Evolutionary conservation across 148 eudicot species (phyloP), one percentile per base, ranked within the genome.

Genomic region (Bassia scoparia): DNA sequence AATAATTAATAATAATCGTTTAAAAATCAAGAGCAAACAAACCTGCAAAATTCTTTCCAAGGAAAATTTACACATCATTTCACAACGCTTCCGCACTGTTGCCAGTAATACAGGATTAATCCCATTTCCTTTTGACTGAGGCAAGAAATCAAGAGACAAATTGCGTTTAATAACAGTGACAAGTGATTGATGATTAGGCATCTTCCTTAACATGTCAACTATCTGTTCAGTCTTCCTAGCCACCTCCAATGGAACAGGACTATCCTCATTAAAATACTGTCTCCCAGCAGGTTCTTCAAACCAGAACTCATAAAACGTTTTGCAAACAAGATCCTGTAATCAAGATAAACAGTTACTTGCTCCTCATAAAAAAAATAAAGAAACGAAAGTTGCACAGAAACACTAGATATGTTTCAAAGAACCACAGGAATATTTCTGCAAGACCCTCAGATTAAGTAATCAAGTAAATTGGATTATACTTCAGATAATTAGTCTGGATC

Each of bases 251-350:
- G 99, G 96, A 76, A 95, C 99, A 72, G 90, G 88, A 85, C 99
- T 91, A 73, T 90, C 87, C 77, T 85, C 96, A 75, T 83, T 90
- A 85, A 75, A 91, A 70, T 53, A 55, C 55, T 79, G 90, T 76
- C 81, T 73, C 78, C 88, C 86, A 76, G 89, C 79, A 82, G 93
- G 87, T 76, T 95, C 99, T 81, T 95, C 99, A 83, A 95, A 95
- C 99, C 99, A 95, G 88, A 95, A 95, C 84, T 91, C 97, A 81
- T 87, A 83, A 81, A 95, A 91, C 56, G 99, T 95, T 87, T 86
- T 91, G 86, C 99, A 95, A 62, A 95, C 97, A 78, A 95, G 90
- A 84, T 95, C 99, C 99, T 95, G 87, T 53, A 72, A 74, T 69
- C 72, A 68, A 76, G 33, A 33, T 44, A 27, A 14, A 29, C n/a